Evolutionary conservation across 2,329 filamentous ascomycete genomes (phyloP).

Genomic region (Cladosporium sp.): DNA sequence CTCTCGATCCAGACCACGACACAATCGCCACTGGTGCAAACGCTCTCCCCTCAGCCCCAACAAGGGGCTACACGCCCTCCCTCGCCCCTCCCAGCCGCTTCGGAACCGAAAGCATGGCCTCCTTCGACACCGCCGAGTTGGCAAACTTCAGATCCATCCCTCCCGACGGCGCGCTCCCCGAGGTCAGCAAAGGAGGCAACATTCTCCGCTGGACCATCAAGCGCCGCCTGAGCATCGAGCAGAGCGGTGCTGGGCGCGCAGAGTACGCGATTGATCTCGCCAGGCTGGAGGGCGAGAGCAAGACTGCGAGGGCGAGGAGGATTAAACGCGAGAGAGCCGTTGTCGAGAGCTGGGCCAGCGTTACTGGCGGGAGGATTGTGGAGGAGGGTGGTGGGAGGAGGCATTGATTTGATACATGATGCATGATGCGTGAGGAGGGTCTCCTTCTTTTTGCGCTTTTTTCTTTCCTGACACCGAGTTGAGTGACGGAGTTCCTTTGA

Average conservation of each 20-base stretch:
- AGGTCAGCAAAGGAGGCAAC: background rate
- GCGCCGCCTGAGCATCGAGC: background rate
- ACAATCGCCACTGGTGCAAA: background rate
- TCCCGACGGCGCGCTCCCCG: background rate
- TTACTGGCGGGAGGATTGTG: background rate
- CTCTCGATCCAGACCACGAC: background rate
- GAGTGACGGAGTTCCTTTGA: too few relatives aligned
- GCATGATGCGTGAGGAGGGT: too few relatives aligned
- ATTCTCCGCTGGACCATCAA: background rate
- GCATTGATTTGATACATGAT: too few relatives aligned
- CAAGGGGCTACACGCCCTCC: background rate
- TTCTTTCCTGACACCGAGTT: too few relatives aligned
- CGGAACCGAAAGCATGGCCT: background rate
- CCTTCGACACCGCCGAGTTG: background rate
- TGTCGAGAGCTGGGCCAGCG: background rate
- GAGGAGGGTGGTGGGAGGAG: background rate
- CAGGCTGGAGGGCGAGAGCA: slow-evolving; percentile 6
- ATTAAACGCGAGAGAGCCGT: background rate
- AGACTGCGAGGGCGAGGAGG: background rate
- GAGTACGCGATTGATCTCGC: slow-evolving; percentile 2
- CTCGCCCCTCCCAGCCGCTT: background rate
- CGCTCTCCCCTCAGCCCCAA: background rate
- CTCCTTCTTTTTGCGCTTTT: too few relatives aligned
- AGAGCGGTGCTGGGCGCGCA: background rate
- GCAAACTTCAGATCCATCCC: background rate